Evolutionary conservation across 1,284 basidiomycete genomes (phyloP).

Genomic region (Trametes hirsuta): DNA sequence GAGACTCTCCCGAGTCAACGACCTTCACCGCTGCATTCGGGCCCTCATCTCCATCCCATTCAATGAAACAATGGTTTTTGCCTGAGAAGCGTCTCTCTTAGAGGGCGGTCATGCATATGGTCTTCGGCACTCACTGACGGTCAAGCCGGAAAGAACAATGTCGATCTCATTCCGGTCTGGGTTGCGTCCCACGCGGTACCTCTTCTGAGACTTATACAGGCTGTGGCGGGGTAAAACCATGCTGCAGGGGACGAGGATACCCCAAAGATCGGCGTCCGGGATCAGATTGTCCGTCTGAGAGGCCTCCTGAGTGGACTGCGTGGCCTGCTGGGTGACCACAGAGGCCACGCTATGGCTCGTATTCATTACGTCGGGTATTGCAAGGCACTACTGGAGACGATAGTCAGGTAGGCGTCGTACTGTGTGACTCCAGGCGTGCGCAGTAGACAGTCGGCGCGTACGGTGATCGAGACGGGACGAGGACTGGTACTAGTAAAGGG

Average conservation of each 20-base stretch:
- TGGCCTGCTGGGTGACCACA: background rate
- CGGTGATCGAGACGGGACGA: too few species aligned
- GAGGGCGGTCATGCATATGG: background rate
- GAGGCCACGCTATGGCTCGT: background rate
- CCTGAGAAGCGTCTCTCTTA: conserved; percentile 42
- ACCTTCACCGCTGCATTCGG: conserved; percentile 61
- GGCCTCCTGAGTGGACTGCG: conserved; percentile 30
- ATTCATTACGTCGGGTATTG: background rate
- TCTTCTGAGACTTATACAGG: conserved; percentile 52
- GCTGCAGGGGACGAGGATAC: conserved; percentile 63
- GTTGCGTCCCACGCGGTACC: conserved; percentile 57
- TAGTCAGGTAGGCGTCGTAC: background rate
- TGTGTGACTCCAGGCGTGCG: too few species aligned
- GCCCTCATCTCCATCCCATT: conserved; percentile 62
- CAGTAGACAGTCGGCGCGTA: too few species aligned
- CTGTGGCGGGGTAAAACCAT: conserved; percentile 51
- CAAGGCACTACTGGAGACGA: background rate
- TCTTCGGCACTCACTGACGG: conserved; percentile 62
- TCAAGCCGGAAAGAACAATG: conserved; percentile 60
- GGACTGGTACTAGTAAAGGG: background rate
- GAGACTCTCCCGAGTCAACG: conserved; percentile 61
- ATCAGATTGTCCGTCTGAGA: conserved; percentile 27
- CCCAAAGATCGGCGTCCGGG: conserved; percentile 60
- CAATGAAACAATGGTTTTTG: conserved; percentile 62
- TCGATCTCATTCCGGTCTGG: conserved; percentile 43